phyloP scores from a whole-genome alignment of 169 alveolate species.

The Eimeria sp. region DNA sequence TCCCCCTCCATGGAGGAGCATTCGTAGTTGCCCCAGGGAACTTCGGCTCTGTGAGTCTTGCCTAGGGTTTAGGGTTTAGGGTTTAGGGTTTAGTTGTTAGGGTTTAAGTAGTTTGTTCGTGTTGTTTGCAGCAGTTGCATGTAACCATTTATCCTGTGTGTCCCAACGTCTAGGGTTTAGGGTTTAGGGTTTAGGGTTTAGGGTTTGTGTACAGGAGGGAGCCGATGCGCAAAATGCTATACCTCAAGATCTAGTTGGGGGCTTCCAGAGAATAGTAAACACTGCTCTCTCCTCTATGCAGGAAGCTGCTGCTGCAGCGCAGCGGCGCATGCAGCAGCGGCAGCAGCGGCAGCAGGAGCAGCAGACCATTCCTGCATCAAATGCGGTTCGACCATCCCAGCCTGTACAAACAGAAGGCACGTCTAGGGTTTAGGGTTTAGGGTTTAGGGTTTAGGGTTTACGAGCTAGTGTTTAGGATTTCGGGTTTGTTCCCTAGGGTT shows the following conservation, averaged over 20 bases:
- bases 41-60: background rate
- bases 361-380: background rate
- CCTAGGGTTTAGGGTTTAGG: constrained; percentile 15
- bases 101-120: background rate
- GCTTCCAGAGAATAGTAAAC: background rate
- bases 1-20: constrained; percentile 59
- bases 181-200: constrained; percentile 26
- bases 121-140: background rate
- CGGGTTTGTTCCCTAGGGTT: background rate
- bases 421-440: constrained; percentile 3
- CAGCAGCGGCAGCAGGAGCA: constrained; percentile 35
- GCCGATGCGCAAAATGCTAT: background rate
- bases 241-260: background rate
- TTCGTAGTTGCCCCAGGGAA: constrained; percentile 31
- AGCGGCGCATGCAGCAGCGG: constrained; percentile 4
- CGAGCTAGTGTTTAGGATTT: background rate
- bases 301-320: constrained; percentile 48
- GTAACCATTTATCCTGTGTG: background rate
- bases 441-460: background rate
- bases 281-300: constrained; percentile 16
- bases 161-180: constrained; percentile 6
- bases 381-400: background rate
- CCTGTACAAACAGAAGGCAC: background rate
- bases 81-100: background rate
- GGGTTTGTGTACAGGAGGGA: background rate